Conservation (phyloP, 1,284 basidiomycete species). For the Cystobasidium slooffiae region DNA sequence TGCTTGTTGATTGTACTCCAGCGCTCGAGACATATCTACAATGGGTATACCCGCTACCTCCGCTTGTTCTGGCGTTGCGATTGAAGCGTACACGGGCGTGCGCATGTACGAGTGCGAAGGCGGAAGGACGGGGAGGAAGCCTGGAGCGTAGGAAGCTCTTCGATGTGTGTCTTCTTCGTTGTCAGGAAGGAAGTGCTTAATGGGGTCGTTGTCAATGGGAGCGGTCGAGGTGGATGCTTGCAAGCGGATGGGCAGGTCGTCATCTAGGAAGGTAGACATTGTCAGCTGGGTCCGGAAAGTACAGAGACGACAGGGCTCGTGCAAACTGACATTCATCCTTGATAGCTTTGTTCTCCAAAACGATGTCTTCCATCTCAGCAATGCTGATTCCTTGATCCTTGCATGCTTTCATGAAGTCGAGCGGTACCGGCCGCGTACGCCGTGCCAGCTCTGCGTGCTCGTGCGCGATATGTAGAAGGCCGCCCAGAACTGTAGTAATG, state of each 20-base stretch:
- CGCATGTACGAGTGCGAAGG: slow-evolving; percentile 46
- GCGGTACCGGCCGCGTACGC: slow-evolving; percentile 25
- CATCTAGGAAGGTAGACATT: not conserved
- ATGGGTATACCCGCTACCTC: slow-evolving; percentile 34
- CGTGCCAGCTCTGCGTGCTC: slow-evolving; percentile 41
- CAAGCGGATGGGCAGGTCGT: slow-evolving; percentile 23
- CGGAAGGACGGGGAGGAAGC: slow-evolving; percentile 40
- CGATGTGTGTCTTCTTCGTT: slow-evolving; percentile 24
- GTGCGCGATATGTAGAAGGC: slow-evolving; percentile 39
- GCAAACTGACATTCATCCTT: slow-evolving; percentile 14
- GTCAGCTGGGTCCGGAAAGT: not conserved
- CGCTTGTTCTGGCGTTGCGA: slow-evolving; percentile 34
- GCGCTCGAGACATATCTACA: slow-evolving; percentile 16
- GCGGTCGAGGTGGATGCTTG: slow-evolving; percentile 10
- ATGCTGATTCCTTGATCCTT: slow-evolving; percentile 27
- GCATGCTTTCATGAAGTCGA: slow-evolving; percentile 39
- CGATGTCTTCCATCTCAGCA: slow-evolving; percentile 10
- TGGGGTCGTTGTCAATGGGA: slow-evolving; percentile 3
- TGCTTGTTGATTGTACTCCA: slow-evolving; percentile 24
- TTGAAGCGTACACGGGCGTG: slow-evolving; percentile 37
- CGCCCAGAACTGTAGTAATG: slow-evolving; percentile 28
- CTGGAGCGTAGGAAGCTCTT: slow-evolving; percentile 35
- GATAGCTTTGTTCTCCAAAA: slow-evolving; percentile 3
- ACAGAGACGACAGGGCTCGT: not conserved
- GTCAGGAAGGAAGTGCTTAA: slow-evolving; percentile 37